These are phyloP conservation scores for Thalassiosira oceanica DNA, from an alignment of 352 stramenopile genomes.

Conservation along the genomic window DNA sequence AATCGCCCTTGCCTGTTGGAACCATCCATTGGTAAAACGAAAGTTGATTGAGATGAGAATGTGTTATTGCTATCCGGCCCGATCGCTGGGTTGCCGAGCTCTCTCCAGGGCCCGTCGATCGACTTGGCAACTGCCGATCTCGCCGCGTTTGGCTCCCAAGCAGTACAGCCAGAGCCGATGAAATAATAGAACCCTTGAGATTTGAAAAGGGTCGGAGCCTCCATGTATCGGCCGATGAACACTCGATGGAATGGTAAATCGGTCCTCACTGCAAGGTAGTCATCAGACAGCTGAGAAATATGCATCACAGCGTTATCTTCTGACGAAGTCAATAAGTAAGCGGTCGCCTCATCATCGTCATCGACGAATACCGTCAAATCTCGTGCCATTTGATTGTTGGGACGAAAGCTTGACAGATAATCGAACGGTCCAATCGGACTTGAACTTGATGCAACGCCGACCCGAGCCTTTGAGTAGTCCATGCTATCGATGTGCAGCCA, in stretches of 20 bases:
- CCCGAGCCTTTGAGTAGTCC: conserved; percentile 85
- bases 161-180: conserved; percentile 27
- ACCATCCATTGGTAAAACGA: conserved; percentile 13
- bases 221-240: conserved; percentile 21
- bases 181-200: conserved; percentile 21
- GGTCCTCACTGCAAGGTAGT: conserved; percentile 20
- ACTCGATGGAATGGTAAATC: conserved; percentile 8
- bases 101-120: conserved; percentile 17
- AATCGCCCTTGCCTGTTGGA: not conserved
- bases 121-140: conserved; percentile 8
- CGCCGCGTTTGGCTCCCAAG: conserved; percentile 28
- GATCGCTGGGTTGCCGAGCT: conserved; percentile 16
- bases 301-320: conserved; percentile 30
- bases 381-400: too few species aligned
- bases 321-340: conserved; percentile 80
- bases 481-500: conserved; percentile 91
- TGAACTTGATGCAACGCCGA: conserved; percentile 83
- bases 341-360: conserved; percentile 88
- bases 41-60: conserved; percentile 23
- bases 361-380: too few species aligned
- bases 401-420: too few species aligned
- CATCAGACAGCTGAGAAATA: conserved; percentile 12
- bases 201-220: conserved; percentile 30
- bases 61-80: conserved; percentile 15
- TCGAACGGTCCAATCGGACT: conserved; percentile 89